Evolutionary conservation across 179 eudicot species (phyloP), one percentile per base, ranked within the genome.

Genomic region (Sideroxylon spinosum): DNA sequence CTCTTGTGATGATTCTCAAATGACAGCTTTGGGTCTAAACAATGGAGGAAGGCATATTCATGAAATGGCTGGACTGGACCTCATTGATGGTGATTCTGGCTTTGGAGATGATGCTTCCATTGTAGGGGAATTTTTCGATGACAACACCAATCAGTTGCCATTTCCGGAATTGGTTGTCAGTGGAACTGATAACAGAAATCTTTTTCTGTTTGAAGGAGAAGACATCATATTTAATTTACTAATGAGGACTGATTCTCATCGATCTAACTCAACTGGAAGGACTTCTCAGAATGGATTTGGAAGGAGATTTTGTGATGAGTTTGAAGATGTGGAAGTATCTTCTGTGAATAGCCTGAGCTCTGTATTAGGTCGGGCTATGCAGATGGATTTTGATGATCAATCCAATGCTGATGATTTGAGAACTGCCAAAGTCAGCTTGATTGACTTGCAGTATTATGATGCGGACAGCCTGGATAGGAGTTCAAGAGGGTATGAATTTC

Each of bases 281-380:
- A 72, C 72, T 77, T 80, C 73, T 16, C 63, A 55, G 48, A 69
- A 78, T 82, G 85, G 84, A 68, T 64, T 44, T 62, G 82, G 77
- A 14, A 80, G 76, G 63, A 86, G n/a, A 77, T 79, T 50, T 59
- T 72, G 69, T 72, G 88, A 82, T 71, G 77, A 68, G 17, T 52
- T 71, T 53, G 85, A 81, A 76, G 86, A 81, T 66, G 82, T 79
- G 71, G 85, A 83, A 82, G 85, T 83, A 10, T 86, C 88, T 7
- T 86, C 86, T 9, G 79, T 78, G 17, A 69, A 83, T 73, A 82
- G 85, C 75, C 74, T 83, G 77, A 81, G 80, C 83, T 83, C 87
- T 7, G 69, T 82, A 32, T 67, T 81, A 56, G 81, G 81, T 72
- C 85, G 82, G 64, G 80, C 65, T 71, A 79, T 82, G 68, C 73